These are phyloP conservation scores for Cordyceps militaris DNA, from an alignment of 2,329 filamentous ascomycete genomes.

Conservation along the genomic window DNA sequence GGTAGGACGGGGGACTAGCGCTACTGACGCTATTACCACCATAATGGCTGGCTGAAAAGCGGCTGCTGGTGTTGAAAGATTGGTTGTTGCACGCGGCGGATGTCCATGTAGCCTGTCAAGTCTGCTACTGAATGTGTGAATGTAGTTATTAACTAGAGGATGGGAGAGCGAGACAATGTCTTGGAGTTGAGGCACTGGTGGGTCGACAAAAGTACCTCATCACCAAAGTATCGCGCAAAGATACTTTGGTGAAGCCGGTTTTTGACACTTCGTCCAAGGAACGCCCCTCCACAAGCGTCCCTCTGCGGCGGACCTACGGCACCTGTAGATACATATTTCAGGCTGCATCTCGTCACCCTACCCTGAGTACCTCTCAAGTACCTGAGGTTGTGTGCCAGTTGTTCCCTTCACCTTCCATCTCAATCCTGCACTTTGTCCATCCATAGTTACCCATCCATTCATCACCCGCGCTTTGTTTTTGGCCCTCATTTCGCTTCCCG, in stretches of 20 bases:
- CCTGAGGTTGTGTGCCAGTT: not conserved
- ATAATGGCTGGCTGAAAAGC: not conserved
- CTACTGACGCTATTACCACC: not conserved
- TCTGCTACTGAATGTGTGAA: too few species aligned
- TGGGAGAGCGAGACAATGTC: slow-evolving; percentile 2
- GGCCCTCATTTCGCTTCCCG: not conserved
- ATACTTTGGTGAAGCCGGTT: not conserved
- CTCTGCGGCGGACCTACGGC: not conserved
- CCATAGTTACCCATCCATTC: not conserved
- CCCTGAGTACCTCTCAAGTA: too few species aligned
- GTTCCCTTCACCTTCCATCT: not conserved
- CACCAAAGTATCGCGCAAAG: not conserved
- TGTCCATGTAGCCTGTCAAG: not conserved
- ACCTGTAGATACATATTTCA: too few species aligned
- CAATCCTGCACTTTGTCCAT: not conserved
- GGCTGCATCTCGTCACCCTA: too few species aligned
- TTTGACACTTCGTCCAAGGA: not conserved
- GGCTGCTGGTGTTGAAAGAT: not conserved
- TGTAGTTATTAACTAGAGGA: too few species aligned
- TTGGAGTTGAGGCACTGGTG: not conserved
- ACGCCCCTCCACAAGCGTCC: not conserved
- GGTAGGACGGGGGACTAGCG: not conserved
- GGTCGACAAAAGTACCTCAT: not conserved
- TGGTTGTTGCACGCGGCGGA: not conserved
- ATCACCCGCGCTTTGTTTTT: not conserved